A percentile compares a stretch with the other conserved stretches of the same genome.
Conservation (phyloP, 2,329 filamentous ascomycete genomes). For the Fusarium dimerum region DNA sequence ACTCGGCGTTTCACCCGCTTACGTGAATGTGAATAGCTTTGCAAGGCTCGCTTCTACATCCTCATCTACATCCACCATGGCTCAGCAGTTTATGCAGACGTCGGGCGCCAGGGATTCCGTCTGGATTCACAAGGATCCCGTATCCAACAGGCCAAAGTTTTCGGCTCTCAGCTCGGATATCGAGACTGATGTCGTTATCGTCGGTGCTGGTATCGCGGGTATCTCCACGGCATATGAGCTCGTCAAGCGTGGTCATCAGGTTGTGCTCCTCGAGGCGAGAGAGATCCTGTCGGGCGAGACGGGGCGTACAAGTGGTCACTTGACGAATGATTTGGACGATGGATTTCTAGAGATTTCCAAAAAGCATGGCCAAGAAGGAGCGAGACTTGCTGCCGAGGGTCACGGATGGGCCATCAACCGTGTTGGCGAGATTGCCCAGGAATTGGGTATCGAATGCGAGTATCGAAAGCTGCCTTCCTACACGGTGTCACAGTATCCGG, state of each 20-base stretch:
- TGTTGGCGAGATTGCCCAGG: constrained; percentile 49
- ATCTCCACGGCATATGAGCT: constrained; percentile 34
- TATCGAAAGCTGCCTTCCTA: constrained; percentile 52
- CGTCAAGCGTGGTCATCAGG: constrained; percentile 48
- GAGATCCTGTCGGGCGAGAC: constrained; percentile 56
- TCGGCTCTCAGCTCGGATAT: constrained; percentile 1
- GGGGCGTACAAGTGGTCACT: constrained; percentile 54
- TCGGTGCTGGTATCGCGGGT: constrained; percentile 18
- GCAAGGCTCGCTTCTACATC: too few species aligned
- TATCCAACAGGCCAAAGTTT: constrained; percentile 27
- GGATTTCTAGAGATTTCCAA: constrained; percentile 51
- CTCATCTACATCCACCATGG: constrained; percentile 1
- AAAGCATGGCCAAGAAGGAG: constrained; percentile 53
- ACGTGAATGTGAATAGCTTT: too few species aligned
- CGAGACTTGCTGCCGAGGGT: constrained; percentile 51
- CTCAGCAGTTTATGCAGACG: constrained; percentile 33
- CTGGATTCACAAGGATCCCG: constrained; percentile 53
- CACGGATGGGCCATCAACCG: constrained; percentile 55
- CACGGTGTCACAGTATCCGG: constrained; percentile 50
- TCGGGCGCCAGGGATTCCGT: constrained; percentile 53
- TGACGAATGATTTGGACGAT: constrained; percentile 56
- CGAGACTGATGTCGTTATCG: constrained; percentile 15
- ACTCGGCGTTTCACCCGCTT: too few species aligned
- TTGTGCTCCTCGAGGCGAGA: constrained; percentile 55
- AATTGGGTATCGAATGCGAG: constrained; percentile 56